Conservation (phyloP, 2,329 filamentous ascomycete species). For the Scopulariopsis brevicaulis region DNA sequence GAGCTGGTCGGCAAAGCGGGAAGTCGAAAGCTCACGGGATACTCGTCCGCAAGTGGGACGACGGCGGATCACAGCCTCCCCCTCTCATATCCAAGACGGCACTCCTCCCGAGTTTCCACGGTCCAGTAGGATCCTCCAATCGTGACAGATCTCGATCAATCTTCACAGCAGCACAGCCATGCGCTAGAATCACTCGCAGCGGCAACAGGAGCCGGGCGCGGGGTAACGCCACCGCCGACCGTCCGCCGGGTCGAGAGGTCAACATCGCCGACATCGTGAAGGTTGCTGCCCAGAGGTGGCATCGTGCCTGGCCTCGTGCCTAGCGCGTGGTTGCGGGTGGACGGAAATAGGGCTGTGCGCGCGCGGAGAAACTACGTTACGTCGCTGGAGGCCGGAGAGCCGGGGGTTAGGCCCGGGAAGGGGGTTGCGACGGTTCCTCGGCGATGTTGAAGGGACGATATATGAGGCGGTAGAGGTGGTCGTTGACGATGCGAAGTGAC, state of each 20-base stretch:
- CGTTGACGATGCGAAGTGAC: not conserved
- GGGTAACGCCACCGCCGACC: too few relatives aligned
- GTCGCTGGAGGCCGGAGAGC: not conserved
- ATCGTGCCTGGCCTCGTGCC: not conserved
- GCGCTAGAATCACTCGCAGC: too few relatives aligned
- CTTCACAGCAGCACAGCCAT: too few relatives aligned
- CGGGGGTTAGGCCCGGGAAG: not conserved
- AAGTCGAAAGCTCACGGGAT: not conserved
- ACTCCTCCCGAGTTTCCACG: not conserved
- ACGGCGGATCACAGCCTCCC: not conserved
- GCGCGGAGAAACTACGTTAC: not conserved
- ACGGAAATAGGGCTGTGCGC: not conserved
- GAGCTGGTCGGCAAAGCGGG: not conserved
- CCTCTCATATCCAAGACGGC: not conserved
- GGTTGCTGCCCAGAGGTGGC: not conserved
- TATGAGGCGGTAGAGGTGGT: too few relatives aligned
- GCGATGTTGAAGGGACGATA: not conserved
- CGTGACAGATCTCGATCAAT: not conserved
- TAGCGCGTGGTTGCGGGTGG: not conserved
- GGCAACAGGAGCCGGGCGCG: too few relatives aligned
- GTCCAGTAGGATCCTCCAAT: not conserved
- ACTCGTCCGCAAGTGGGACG: not conserved
- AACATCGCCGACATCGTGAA: not conserved
- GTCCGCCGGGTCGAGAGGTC: not conserved
- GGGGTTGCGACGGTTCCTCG: not conserved